Evolutionary conservation across 164 flowering plant species (phyloP), one percentile per base, ranked within the genome.

Genomic region (Dillenia suffruticosa): DNA sequence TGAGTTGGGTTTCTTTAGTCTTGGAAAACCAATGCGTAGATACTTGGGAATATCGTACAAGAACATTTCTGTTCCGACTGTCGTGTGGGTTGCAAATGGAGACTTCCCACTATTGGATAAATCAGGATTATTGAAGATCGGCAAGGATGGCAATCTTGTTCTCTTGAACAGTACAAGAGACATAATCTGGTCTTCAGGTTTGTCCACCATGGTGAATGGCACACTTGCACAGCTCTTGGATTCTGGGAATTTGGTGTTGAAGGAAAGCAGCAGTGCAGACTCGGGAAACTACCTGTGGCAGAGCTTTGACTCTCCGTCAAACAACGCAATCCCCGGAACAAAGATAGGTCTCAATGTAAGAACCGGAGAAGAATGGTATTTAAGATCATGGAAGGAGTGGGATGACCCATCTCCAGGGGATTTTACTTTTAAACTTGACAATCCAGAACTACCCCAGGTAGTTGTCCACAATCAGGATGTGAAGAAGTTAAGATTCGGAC

Each of bases 21-120:
- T 61, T 8, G 61, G 54, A 11, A 63, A 50, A 45, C 63, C 69
- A 8, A 51, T 8, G n/a, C 45, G 63, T 40, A 52, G 65, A 11
- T 72, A 67, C 61, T 22, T 71, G 1, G 70, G 70, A 15, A 66
- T 71, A 10, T 67, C 64, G 69, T 59, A 67, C 58, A 54, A 58
- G 19, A 67, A 59, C 14, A 24, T 63, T 12, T 56, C 68, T 9
- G 56, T 19, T 11, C 61, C 2, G 12, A 63, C 68, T 1, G 44
- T 63, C 10, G 70, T 72, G 12, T 72, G 75, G 75, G 71, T 72
- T 2, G 71, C 75, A 19, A 72, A 72, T 58, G 49, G 75, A 54
- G 51, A 72, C 17, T 16, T 44, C 12, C 75, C 71, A 5, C 8
- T 72, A 15, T 46, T 40, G 10, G 62, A 72, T 51, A 56, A 65